Evolutionary conservation across 805 yeast species (phyloP).

Genomic region (Saccharomyces paradoxus): DNA sequence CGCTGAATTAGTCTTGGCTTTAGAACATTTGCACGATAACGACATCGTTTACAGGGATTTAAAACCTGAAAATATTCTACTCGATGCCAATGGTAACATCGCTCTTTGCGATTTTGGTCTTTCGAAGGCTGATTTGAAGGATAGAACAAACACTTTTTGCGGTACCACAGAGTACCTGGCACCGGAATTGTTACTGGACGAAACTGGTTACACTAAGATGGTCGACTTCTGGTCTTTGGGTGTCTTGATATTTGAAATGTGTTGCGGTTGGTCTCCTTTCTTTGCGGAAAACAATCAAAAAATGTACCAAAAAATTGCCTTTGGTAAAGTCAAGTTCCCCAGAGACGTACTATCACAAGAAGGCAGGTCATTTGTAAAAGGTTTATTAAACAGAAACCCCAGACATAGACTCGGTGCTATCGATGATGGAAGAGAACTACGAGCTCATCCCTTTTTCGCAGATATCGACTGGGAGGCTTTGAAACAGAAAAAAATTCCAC

Average conservation of each 20-base stretch:
- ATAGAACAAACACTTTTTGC: conserved; percentile 92
- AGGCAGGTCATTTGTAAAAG: conserved; percentile 93
- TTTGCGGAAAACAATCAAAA: conserved; percentile 97
- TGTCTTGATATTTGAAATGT: conserved; percentile 94
- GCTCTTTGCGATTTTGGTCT: conserved; percentile 96
- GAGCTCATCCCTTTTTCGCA: conserved; percentile 83
- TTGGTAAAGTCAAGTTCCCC: conserved; percentile 95
- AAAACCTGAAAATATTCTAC: conserved; percentile 90
- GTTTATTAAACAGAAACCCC: conserved; percentile 90
- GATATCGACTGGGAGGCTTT: conserved; percentile 88
- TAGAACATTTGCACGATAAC: conserved; percentile 90
- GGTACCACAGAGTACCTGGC: conserved; percentile 98
- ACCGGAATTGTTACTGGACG: conserved; percentile 92
- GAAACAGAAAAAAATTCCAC: conserved; percentile 74
- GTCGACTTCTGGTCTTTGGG: conserved; percentile 99
- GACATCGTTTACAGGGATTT: conserved; percentile 94
- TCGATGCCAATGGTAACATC: conserved; percentile 95
- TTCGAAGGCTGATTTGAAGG: conserved; percentile 85
- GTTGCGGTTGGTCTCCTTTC: conserved; percentile 99
- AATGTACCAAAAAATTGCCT: conserved; percentile 98
- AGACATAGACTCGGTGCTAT: conserved; percentile 87
- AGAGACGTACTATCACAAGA: conserved; percentile 88
- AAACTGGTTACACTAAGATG: conserved; percentile 95
- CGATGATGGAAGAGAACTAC: conserved; percentile 86
- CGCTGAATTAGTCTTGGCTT: conserved; percentile 87